These are phyloP conservation scores for Lepidium didymum DNA, from an alignment of 345 rosid genomes.

Conservation along the genomic window DNA sequence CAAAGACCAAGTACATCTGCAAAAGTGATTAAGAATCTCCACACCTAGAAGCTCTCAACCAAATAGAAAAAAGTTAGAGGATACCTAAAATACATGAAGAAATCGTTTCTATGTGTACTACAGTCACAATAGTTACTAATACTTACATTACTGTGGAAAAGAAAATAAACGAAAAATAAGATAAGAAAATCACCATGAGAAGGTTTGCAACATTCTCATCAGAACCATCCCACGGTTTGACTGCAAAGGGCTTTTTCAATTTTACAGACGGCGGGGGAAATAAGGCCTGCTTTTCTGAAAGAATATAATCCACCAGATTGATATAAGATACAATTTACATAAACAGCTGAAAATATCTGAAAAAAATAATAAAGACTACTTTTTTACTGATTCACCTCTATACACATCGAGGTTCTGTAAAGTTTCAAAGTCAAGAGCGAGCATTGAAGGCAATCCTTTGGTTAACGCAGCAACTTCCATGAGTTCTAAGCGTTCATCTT, in stretches of 20 bases:
- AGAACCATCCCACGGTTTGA: constrained; percentile 74
- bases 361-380: background rate
- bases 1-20: constrained; percentile 78
- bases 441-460: constrained; percentile 61
- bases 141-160: background rate
- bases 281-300: constrained; percentile 48
- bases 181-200: constrained; percentile 62
- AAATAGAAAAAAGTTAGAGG: background rate
- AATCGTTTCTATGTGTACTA: background rate
- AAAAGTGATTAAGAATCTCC: constrained; percentile 83
- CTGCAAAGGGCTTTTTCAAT: constrained; percentile 58
- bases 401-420: constrained; percentile 65
- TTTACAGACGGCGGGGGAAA: constrained; percentile 66
- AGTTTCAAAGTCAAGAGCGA: constrained; percentile 64
- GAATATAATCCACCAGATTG: background rate
- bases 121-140: background rate
- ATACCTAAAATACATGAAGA: background rate
- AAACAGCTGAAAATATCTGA: background rate
- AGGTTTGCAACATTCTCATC: constrained; percentile 84
- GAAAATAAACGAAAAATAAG: background rate
- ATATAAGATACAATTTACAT: background rate
- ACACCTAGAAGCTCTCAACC: constrained; percentile 44
- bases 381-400: constrained; percentile 43
- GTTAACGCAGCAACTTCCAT: constrained; percentile 72
- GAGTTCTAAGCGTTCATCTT: constrained; percentile 86